phyloP scores from a whole-genome alignment of 2,329 filamentous ascomycete species.

The Pleoardoris graminearum region DNA sequence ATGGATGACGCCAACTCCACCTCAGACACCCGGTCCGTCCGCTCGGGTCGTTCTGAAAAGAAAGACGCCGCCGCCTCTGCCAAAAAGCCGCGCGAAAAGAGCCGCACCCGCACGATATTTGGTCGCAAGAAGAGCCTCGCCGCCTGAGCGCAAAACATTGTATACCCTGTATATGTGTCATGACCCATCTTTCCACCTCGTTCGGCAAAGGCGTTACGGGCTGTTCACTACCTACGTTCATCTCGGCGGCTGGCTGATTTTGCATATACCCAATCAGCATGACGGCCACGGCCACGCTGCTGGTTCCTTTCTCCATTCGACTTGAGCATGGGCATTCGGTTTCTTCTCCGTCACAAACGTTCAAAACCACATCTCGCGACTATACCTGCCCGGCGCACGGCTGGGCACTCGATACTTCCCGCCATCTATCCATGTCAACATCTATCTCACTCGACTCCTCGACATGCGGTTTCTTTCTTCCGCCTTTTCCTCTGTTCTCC shows the following conservation, averaged over 20 bases:
- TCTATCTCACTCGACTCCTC: neutral
- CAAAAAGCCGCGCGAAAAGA: conserved; percentile 75
- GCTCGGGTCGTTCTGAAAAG: conserved; percentile 51
- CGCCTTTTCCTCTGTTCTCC: conserved; percentile 2
- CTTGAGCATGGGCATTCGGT: conserved; percentile 4
- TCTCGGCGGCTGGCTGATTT: conserved; percentile 25
- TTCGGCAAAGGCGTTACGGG: conserved; percentile 39
- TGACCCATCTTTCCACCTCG: conserved; percentile 31
- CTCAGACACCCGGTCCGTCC: conserved; percentile 48
- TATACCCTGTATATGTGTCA: conserved; percentile 37
- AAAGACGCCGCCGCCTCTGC: conserved; percentile 39
- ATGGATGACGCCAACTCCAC: conserved; percentile 56
- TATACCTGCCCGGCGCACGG: no score
- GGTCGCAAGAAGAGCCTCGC: conserved; percentile 58
- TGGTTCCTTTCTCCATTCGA: conserved; percentile 2
- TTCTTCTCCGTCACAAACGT: neutral
- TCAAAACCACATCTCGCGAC: no score
- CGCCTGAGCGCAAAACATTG: conserved; percentile 15
- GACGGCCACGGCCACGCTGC: conserved; percentile 9
- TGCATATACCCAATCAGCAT: conserved; percentile 32
- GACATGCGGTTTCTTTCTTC: conserved; percentile 10
- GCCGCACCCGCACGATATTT: conserved; percentile 74
- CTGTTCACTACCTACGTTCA: conserved; percentile 6
- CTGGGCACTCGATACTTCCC: conserved; percentile 13
- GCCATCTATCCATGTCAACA: neutral